phyloP scores from a whole-genome alignment of 1,139 yeast genomes.

The Candida anutae region DNA sequence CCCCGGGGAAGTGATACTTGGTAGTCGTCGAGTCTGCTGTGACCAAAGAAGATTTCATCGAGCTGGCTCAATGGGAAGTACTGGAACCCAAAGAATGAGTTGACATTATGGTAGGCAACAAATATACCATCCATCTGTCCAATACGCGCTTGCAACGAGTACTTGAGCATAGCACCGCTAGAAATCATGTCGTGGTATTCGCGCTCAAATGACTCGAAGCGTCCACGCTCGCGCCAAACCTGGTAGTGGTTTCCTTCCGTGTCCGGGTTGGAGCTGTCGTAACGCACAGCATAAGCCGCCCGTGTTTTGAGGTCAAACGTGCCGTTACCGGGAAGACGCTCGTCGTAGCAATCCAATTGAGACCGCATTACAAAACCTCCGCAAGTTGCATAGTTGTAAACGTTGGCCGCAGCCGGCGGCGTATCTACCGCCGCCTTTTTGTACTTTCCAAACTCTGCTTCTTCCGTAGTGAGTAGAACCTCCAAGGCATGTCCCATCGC shows the following conservation, averaged over 20 bases:
- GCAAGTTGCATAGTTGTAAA: constrained; percentile 65
- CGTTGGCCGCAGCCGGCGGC: constrained; percentile 5
- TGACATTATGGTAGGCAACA: constrained; percentile 81
- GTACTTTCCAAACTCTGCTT: constrained; percentile 36
- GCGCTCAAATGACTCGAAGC: constrained; percentile 68
- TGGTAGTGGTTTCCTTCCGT: constrained; percentile 55
- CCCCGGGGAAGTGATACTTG: constrained; percentile 35
- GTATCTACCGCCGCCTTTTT: constrained; percentile 3
- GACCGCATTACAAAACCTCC: constrained; percentile 78
- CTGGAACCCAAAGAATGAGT: constrained; percentile 80
- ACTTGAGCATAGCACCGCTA: constrained; percentile 70
- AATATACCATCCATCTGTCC: constrained; percentile 97
- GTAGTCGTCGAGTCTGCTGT: constrained; percentile 9
- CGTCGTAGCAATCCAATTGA: constrained; percentile 79
- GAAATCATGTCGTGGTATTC: constrained; percentile 72
- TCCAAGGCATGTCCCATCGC: constrained; percentile 76
- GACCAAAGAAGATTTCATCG: constrained; percentile 39
- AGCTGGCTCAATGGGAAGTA: constrained; percentile 71
- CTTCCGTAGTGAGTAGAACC: constrained; percentile 56
- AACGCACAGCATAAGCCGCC: constrained; percentile 80
- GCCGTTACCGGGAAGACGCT: constrained; percentile 79
- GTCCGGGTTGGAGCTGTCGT: constrained; percentile 62
- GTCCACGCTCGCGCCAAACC: constrained; percentile 52
- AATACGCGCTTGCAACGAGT: constrained; percentile 83
- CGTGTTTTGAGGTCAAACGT: constrained; percentile 88